These are phyloP conservation scores for Priceomyces medius DNA, from an alignment of 805 yeast genomes.

Conservation along the genomic window DNA sequence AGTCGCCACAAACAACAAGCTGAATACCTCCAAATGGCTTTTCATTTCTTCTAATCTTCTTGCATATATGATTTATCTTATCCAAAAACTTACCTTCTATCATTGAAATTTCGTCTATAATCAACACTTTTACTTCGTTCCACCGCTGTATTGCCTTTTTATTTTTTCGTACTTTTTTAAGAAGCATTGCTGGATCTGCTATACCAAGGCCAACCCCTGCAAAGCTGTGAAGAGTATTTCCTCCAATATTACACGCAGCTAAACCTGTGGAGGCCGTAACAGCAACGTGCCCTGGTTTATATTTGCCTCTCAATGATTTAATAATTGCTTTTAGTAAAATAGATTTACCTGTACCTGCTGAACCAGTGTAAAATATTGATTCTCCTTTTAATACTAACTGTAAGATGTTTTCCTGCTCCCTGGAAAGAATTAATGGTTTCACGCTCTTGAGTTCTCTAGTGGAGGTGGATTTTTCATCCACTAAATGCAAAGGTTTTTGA, in stretches of 20 bases:
- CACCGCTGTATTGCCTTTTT: constrained; percentile 53
- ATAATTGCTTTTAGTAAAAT: constrained; percentile 70
- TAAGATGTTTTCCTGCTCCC: constrained; percentile 67
- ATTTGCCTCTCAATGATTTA: constrained; percentile 45
- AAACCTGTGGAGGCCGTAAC: constrained; percentile 85
- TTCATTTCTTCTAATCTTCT: constrained; percentile 42
- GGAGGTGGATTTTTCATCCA: neutral
- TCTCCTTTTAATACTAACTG: constrained; percentile 61
- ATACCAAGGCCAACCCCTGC: constrained; percentile 76
- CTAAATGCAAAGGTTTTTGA: constrained; percentile 14
- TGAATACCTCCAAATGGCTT: constrained; percentile 82
- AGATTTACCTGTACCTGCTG: constrained; percentile 98
- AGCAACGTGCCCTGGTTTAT: constrained; percentile 55
- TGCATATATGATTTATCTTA: constrained; percentile 61
- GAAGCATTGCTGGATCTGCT: constrained; percentile 46
- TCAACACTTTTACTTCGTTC: constrained; percentile 55
- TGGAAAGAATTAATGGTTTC: constrained; percentile 35
- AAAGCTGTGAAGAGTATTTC: constrained; percentile 72
- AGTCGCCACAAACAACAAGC: constrained; percentile 74
- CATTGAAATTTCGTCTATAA: constrained; percentile 82
- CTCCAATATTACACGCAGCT: constrained; percentile 82
- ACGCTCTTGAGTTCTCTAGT: constrained; percentile 23
- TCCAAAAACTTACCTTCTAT: constrained; percentile 67
- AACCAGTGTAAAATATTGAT: constrained; percentile 89
- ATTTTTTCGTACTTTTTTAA: constrained; percentile 53